phyloP scores from a whole-genome alignment of 148 eudicot genomes.

The Vaccinium macrocarpon region DNA sequence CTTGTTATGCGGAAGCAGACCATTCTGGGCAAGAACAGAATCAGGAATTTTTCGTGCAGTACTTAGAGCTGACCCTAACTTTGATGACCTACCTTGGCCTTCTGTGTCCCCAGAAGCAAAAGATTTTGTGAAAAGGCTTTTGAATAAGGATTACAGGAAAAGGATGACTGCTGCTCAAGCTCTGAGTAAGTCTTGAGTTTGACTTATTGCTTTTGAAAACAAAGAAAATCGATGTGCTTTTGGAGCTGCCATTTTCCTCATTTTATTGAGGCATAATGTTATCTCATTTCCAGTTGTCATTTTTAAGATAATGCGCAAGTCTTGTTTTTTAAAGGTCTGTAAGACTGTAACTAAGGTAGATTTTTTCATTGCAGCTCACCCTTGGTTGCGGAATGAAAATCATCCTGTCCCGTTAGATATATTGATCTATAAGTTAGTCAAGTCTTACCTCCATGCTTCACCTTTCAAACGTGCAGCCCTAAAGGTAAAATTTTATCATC shows the following conservation, averaged over 20 bases:
- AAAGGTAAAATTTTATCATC: constrained; percentile 27
- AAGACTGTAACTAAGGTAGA: constrained; percentile 5
- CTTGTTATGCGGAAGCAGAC: constrained; percentile 51
- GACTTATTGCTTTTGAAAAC: not conserved
- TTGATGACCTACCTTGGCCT: constrained; percentile 49
- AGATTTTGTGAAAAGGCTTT: constrained; percentile 43
- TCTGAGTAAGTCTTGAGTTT: constrained; percentile 31
- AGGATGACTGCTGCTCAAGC: constrained; percentile 56
- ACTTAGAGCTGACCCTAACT: constrained; percentile 42
- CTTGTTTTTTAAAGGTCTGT: not conserved
- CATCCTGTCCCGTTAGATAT: constrained; percentile 45
- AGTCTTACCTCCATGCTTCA: constrained; percentile 43
- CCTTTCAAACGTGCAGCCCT: constrained; percentile 47
- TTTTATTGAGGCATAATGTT: not conserved
- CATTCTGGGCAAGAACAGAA: constrained; percentile 48
- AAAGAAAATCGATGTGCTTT: not conserved
- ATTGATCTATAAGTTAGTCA: constrained; percentile 42
- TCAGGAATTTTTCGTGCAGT: constrained; percentile 49
- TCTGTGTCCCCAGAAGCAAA: constrained; percentile 40
- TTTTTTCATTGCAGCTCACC: constrained; percentile 36
- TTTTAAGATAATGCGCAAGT: not conserved
- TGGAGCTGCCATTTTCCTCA: not conserved
- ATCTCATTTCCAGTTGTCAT: not conserved
- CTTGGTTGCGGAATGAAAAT: constrained; percentile 43
- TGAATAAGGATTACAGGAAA: constrained; percentile 46